A percentile compares a stretch with the other conserved stretches of the same genome.
Conservation (phyloP, 371 early-diverging fungal species). For the Mortierella sp. region DNA sequence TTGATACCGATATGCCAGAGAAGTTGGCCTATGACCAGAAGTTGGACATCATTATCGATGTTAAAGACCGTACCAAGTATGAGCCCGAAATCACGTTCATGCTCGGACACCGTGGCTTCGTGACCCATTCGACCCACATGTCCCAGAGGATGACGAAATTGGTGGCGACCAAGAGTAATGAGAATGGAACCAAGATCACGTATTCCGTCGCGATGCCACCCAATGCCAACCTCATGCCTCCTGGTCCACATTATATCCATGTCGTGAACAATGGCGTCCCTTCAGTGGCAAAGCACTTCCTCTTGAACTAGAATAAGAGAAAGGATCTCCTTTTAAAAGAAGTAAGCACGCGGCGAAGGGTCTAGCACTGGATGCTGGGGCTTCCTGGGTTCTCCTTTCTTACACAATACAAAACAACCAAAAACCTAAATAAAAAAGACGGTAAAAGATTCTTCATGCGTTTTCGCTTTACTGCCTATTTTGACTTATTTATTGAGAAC, state of each 20-base stretch:
- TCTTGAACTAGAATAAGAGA: constrained; percentile 14
- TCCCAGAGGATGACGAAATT: constrained; percentile 65
- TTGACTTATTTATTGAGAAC: too few species aligned
- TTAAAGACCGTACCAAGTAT: constrained; percentile 30
- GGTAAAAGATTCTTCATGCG: too few species aligned
- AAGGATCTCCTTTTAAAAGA: too few species aligned
- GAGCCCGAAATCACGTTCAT: constrained; percentile 34
- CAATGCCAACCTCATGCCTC: constrained; percentile 66
- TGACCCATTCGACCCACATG: constrained; percentile 76
- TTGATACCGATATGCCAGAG: constrained; percentile 60
- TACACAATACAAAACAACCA: too few species aligned
- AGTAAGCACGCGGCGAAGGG: too few species aligned
- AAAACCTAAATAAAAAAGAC: too few species aligned
- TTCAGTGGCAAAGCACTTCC: constrained; percentile 25
- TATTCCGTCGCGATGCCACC: constrained; percentile 63
- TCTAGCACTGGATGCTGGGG: too few species aligned
- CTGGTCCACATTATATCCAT: constrained; percentile 66
- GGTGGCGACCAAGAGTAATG: constrained; percentile 40
- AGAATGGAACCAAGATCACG: constrained; percentile 46
- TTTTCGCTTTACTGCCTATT: too few species aligned
- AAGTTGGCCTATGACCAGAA: constrained; percentile 57
- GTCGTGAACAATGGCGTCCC: constrained; percentile 71
- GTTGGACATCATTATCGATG: constrained; percentile 53
- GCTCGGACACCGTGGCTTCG: constrained; percentile 63
- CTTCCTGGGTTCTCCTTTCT: too few species aligned